Base-by-base conservation (phyloP, 495 filamentous ascomycete genomes). In the Cladorrhinum samala region DNA sequence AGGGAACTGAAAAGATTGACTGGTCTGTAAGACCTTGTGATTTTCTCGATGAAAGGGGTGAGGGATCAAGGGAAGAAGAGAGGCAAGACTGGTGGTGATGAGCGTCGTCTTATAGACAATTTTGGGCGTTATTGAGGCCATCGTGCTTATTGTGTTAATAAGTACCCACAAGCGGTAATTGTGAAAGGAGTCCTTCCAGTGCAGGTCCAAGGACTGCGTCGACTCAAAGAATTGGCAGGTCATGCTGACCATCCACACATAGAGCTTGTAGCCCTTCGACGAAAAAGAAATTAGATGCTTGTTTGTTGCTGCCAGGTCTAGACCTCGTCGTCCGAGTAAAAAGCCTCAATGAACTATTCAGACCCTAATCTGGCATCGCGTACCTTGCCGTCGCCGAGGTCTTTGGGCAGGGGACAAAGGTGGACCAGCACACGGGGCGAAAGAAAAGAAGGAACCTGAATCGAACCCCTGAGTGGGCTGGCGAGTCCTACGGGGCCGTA, bases 301-400 rank as follows among this genome's bases (percentile, higher is more conserved):
- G n/a, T n/a, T n/a, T n/a, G n/a, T n/a, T n/a, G n/a, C n/a, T n/a
- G n/a, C n/a, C n/a, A n/a, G n/a, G n/a, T n/a, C n/a, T n/a, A n/a
- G n/a, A n/a, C 42, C 20, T 57, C 39, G 17, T n/a, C n/a, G n/a
- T n/a, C n/a, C n/a, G n/a, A n/a, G n/a, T n/a, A n/a, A n/a, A n/a
- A 40, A 30, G 27, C 11, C 6, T 33, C 43, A 57, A 54, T 54
- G 54, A 16, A 13, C 43, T 62, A 64, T 64, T 59, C 53, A 64
- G 33, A 27, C 25, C 62, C 56, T 43, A 37, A 62, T 48, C n/a
- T 20, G 59, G 58, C 18, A 52, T 41, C 23, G 42, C 40, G 20
- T 25, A 41, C 18, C 19, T 41, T 19, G 21, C 8, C 1, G 38
- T 11, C 9, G 14, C 13, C 21, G n/a, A 14, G 11, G 3, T 39